A percentile compares a stretch with the other conserved stretches of the same genome.
These are phyloP conservation scores for Tardiomyces blankii DNA, from an alignment of 1,139 yeast genomes.

Conservation along the genomic window DNA sequence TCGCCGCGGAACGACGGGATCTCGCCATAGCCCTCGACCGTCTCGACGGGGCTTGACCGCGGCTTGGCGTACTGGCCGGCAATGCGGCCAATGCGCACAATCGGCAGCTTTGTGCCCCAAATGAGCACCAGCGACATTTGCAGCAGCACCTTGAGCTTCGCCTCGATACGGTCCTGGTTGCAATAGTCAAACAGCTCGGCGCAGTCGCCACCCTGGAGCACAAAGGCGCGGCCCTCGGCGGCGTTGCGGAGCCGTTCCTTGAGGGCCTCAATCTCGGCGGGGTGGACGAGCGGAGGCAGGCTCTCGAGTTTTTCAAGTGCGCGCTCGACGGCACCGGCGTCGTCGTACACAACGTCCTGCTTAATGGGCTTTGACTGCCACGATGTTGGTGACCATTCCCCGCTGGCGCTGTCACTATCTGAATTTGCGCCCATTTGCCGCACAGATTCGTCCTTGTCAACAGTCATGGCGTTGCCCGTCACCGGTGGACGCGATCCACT, in stretches of 20 bases:
- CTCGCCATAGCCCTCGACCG: constrained; percentile 28
- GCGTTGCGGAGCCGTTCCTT: constrained; percentile 28
- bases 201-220: constrained; percentile 37
- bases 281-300: constrained; percentile 33
- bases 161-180: constrained; percentile 30
- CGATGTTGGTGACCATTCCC: constrained; percentile 30
- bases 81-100: constrained; percentile 32
- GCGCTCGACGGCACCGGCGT: constrained; percentile 25
- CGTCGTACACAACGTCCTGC: constrained; percentile 34
- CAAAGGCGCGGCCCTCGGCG: constrained; percentile 32
- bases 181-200: constrained; percentile 36
- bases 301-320: constrained; percentile 32
- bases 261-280: constrained; percentile 27
- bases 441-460: no score
- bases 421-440: no score
- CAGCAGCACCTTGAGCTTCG: constrained; percentile 31
- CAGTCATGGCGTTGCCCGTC: constrained; percentile 4
- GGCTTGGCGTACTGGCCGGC: constrained; percentile 39
- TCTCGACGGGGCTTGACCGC: constrained; percentile 31
- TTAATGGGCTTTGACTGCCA: constrained; percentile 34
- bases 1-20: constrained; percentile 34
- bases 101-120: constrained; percentile 31
- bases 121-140: constrained; percentile 34
- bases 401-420: no score
- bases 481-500: constrained; percentile 8